A percentile compares a stretch with the other conserved stretches of the same genome.
phyloP scores from a whole-genome alignment of 2,329 filamentous ascomycete species.

The Plenodomus biglobosus region DNA sequence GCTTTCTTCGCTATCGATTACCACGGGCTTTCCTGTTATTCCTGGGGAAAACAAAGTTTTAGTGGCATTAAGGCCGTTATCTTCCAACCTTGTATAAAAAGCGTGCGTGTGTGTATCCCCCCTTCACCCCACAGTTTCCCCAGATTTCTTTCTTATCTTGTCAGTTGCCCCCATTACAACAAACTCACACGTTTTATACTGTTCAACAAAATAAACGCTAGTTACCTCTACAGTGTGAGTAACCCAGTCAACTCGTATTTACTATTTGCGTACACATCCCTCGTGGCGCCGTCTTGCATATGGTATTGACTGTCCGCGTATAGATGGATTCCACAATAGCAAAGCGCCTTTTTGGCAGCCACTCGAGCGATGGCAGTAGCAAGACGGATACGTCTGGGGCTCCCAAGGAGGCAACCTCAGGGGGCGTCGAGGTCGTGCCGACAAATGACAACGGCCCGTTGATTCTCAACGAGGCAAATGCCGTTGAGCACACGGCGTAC shows the following conservation, averaged over 20 bases:
- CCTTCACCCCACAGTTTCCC: neutral
- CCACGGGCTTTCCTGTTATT: too few species aligned
- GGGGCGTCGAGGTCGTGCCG: constrained; percentile 7
- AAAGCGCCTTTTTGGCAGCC: neutral
- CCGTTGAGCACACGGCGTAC: constrained; percentile 45
- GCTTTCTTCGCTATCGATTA: too few species aligned
- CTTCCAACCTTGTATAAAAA: neutral
- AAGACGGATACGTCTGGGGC: neutral
- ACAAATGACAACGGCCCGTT: constrained; percentile 4
- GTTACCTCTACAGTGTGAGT: too few species aligned
- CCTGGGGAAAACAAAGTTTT: too few species aligned
- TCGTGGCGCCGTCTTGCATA: neutral
- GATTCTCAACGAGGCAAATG: constrained; percentile 21
- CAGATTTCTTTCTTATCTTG: neutral
- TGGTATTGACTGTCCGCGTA: too few species aligned
- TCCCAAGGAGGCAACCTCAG: constrained; percentile 3
- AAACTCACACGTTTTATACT: too few species aligned
- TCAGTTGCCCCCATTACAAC: too few species aligned
- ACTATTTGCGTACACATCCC: neutral
- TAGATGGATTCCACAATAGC: neutral
- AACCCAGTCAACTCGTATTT: neutral
- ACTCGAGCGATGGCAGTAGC: neutral
- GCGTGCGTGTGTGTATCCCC: neutral
- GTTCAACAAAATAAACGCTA: neutral
- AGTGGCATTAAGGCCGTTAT: too few species aligned